phyloP scores from a whole-genome alignment of 208 protist species.

The Leishmania gerbilli region DNA sequence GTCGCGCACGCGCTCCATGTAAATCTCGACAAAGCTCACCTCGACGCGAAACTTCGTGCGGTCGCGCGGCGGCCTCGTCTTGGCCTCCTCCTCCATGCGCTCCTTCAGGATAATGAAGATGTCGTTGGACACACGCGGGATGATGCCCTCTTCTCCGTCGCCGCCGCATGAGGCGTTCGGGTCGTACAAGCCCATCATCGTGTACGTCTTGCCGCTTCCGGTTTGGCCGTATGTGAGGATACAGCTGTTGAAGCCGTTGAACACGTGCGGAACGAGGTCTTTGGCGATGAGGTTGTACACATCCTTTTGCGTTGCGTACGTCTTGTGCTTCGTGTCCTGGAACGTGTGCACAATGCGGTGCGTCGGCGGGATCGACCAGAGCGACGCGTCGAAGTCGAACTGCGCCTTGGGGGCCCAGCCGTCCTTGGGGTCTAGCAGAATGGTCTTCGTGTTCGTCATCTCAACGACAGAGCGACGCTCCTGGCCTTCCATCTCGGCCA shows the following conservation, averaged over 20 bases:
- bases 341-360: slow-evolving; percentile 88
- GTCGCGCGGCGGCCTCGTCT: slow-evolving; percentile 28
- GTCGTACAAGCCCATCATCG: slow-evolving; percentile 90
- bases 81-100: slow-evolving; percentile 41
- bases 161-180: slow-evolving; percentile 69
- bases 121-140: slow-evolving; percentile 91
- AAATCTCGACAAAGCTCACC: slow-evolving; percentile 97
- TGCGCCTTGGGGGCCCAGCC: slow-evolving; percentile 87
- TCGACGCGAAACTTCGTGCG: slow-evolving; percentile 81
- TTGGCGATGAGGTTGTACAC: slow-evolving; percentile 93
- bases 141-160: slow-evolving; percentile 89
- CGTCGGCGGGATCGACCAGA: slow-evolving; percentile 89
- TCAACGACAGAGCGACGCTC: slow-evolving; percentile 87
- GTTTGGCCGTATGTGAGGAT: slow-evolving; percentile 95
- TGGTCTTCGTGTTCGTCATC: slow-evolving; percentile 88
- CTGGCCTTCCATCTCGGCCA: slow-evolving; percentile 86
- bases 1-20: slow-evolving; percentile 97
- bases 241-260: slow-evolving; percentile 92
- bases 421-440: slow-evolving; percentile 86
- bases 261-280: slow-evolving; percentile 92
- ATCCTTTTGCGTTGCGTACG: slow-evolving; percentile 82
- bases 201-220: slow-evolving; percentile 93
- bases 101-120: slow-evolving; percentile 78
- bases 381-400: slow-evolving; percentile 89
- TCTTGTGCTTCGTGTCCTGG: slow-evolving; percentile 69